Conservation (phyloP, 2,329 filamentous ascomycete genomes). For the Alternaria arbusti region DNA sequence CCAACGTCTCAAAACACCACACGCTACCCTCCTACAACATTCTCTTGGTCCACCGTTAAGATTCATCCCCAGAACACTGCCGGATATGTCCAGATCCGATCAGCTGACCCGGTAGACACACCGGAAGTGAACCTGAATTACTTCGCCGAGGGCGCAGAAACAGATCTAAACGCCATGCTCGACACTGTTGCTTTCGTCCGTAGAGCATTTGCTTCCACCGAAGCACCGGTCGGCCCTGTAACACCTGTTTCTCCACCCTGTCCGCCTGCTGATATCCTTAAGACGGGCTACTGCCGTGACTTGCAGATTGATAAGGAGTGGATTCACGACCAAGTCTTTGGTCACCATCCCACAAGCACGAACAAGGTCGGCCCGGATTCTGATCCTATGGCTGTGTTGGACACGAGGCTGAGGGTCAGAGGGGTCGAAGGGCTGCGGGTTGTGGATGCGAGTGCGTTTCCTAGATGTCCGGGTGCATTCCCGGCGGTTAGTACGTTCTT, state of each 20-base stretch:
- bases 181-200: slow-evolving; percentile 62
- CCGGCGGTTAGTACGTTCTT: slow-evolving; percentile 57
- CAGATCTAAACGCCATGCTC: slow-evolving; percentile 57
- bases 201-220: slow-evolving; percentile 62
- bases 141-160: slow-evolving; percentile 58
- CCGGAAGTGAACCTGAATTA: slow-evolving; percentile 59
- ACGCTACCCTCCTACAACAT: slow-evolving; percentile 14
- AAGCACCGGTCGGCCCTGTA: slow-evolving; percentile 50
- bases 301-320: slow-evolving; percentile 22
- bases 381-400: slow-evolving; percentile 43
- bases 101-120: slow-evolving; percentile 65
- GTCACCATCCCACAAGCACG: slow-evolving; percentile 26
- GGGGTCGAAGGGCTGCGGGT: slow-evolving; percentile 60
- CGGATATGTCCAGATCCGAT: slow-evolving; percentile 66
- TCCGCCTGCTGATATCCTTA: slow-evolving; percentile 42
- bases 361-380: slow-evolving; percentile 31
- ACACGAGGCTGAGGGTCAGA: slow-evolving; percentile 44
- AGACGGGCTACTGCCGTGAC: slow-evolving; percentile 26
- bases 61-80: slow-evolving; percentile 65
- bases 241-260: slow-evolving; percentile 49
- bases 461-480: slow-evolving; percentile 56
- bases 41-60: slow-evolving; percentile 61
- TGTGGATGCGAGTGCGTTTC: slow-evolving; percentile 35
- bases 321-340: slow-evolving; percentile 26
- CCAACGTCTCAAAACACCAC: slow-evolving; percentile 52